phyloP scores from a whole-genome alignment of 192 early-diverging fungal species.

The Lunasporangiospora selenospora region DNA sequence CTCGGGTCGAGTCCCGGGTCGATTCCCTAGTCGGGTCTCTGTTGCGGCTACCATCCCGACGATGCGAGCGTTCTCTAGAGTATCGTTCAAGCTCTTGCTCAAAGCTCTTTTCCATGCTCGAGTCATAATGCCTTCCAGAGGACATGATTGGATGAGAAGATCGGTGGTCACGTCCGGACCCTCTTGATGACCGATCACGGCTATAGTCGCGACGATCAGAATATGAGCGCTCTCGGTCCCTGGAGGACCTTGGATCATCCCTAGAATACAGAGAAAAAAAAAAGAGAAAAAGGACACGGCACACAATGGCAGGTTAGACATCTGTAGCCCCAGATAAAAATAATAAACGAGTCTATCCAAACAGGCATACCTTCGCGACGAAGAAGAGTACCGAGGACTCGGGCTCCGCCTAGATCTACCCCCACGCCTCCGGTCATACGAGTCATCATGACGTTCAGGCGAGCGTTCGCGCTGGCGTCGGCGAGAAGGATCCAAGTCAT shows the following conservation, averaged over 20 bases:
- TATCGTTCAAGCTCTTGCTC: constrained; percentile 41
- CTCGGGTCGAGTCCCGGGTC: too few species aligned
- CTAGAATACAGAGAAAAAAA: constrained; percentile 4
- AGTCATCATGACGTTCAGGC: constrained; percentile 18
- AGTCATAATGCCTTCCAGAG: constrained; percentile 29
- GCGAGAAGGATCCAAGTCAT: constrained; percentile 19
- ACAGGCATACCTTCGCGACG: constrained; percentile 34
- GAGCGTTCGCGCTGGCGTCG: constrained; percentile 26
- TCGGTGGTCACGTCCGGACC: constrained; percentile 22
- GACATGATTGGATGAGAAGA: constrained; percentile 35
- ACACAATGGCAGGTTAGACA: not conserved
- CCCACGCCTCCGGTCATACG: constrained; percentile 5
- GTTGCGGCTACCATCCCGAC: constrained; percentile 19
- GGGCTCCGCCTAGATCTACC: constrained; percentile 30
- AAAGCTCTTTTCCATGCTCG: constrained; percentile 31
- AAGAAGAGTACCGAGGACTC: constrained; percentile 20
- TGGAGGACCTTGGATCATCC: constrained; percentile 24
- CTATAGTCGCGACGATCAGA: constrained; percentile 38
- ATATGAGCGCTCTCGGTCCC: constrained; percentile 2
- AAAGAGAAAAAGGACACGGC: not conserved
- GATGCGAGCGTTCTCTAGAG: constrained; percentile 22
- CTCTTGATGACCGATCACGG: constrained; percentile 29
- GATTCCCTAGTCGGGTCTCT: constrained; percentile 12
- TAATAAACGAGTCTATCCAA: not conserved
- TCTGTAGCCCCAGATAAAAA: not conserved